Evolutionary conservation across 345 rosid genomes (phyloP).

Genomic region (Reutealis trisperma): DNA sequence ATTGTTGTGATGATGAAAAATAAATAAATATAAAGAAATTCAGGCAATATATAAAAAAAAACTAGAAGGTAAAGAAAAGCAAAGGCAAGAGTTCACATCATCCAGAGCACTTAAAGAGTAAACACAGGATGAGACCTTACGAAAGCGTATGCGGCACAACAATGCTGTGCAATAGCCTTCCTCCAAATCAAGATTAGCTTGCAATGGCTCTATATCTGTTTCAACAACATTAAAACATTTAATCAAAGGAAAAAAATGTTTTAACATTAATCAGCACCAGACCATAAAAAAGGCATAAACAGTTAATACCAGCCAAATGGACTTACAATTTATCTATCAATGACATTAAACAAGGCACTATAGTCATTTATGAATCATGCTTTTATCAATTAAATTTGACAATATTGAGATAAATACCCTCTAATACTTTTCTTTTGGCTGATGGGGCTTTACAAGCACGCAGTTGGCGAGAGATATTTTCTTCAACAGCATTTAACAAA

Average conservation of each 20-base stretch:
- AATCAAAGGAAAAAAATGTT: conserved; percentile 7
- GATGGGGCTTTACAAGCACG: conserved; percentile 78
- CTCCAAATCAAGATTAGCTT: conserved; percentile 63
- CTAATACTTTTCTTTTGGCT: conserved; percentile 56
- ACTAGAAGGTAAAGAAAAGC: neutral
- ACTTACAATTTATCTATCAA: neutral
- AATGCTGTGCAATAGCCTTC: conserved; percentile 90
- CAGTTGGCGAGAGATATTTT: conserved; percentile 79
- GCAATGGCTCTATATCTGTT: conserved; percentile 90
- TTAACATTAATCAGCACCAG: neutral
- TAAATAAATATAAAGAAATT: neutral
- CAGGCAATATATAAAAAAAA: neutral
- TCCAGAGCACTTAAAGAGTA: conserved; percentile 23
- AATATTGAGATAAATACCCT: conserved; percentile 48
- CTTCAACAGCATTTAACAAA: conserved; percentile 88
- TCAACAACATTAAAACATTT: conserved; percentile 16
- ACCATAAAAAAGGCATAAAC: neutral
- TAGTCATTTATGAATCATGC: neutral
- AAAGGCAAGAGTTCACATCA: conserved; percentile 4
- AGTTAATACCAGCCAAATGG: neutral
- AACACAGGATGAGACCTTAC: conserved; percentile 92
- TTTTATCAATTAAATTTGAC: neutral
- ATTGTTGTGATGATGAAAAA: neutral
- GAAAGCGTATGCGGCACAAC: conserved; percentile 93
- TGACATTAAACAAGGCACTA: neutral